Base-by-base conservation (phyloP, 176 grass and related monocot species). In the Hyparrhenia diplandra region DNA sequence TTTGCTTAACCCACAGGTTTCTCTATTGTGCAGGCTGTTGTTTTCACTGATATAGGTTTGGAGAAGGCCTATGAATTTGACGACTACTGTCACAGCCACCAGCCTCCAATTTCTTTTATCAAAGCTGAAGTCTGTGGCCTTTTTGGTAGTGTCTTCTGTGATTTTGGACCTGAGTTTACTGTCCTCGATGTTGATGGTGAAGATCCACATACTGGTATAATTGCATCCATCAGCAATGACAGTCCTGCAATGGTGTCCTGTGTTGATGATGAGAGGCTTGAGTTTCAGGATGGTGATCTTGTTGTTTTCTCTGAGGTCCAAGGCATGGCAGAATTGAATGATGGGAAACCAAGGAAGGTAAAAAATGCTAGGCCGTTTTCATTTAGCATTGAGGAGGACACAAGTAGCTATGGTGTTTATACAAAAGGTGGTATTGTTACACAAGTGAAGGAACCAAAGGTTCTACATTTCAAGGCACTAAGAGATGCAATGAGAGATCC, bases 261-360 rank as follows among this genome's bases (percentile, higher is more conserved):
- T 76, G 79, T 94, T 34, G 88, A 94, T 55, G 85, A 94, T 78
- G 92, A 94, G 64, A 74, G 80, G 64, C 82, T 94, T 21, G 86
- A 84, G 77, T 94, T 94, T 55, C 88, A 91, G 73, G 92, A 94
- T 10, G 92, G 92, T 59, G 88, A 94, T 81, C 81, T 88, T 66
- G 85, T 91, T 80, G 82, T 94, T 78, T 94, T 94, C 83, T 91
- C 88, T 42, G 92, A 94, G 82, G 74, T 94, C 55, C 82, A 91
- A 29, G 92, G 92, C 74, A 94, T 91, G 92, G 20, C 47, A 10
- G 88, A 94, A 57, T 29, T 94, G 82, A 94, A 94, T 77, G 88
- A 94, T 77, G 85, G 86, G 29, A 94, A 81, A 73, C 85, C 88
- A 66, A 88, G 88, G 70, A 94, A 91, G 71, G 77, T 94, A 64